Base-by-base conservation (phyloP, 257 asterid genomes). In the Solanum sejunctum region DNA sequence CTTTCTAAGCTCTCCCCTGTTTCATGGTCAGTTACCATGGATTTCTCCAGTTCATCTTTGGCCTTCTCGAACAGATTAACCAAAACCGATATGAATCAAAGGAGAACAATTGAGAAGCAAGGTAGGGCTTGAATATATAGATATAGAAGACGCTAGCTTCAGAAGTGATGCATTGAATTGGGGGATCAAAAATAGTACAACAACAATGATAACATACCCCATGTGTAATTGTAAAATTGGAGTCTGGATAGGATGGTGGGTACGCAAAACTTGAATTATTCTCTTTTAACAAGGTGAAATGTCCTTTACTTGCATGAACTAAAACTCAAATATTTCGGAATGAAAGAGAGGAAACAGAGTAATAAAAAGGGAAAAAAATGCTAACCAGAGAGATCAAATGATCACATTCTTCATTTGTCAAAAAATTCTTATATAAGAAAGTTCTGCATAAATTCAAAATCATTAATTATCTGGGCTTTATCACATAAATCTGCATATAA, bases 21-120 rank as follows among this genome's bases (percentile, higher is more conserved):
- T 5, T 92, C 97, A 85, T 92, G 91, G 88, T 94, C 98, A 69
- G 98, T 95, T 72, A 97, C 99, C 99, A 93, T 93, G 67, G 99
- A 95, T 86, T 97, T 97, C 89, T 94, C 98, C 90, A 93, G 90
- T 86, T 91, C 93, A 90, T 89, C 97, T 88, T 92, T 92, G 63
- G 98, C 99, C 99, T 97, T 84, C 58, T 64, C 91, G 72, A 26
- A 77, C 49, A 90, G 79, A 86, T 71, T 55, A 86, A 86, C 84
- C 73, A 86, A 86, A 80, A 36, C 81, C 15, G 20, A 83, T 87
- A 26, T 41, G 39, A 61, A 56, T 58, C 80, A 85, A 56, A 49
- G 52, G 58, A 41, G 60, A 41, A 23, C 16, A 16, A 8, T 36
- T 67, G 3, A 67, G 8, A 28, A 69, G 20, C 12, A 26, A 79